Conservation (phyloP, 164 flowering plant species). For the Platanus orientalis region DNA sequence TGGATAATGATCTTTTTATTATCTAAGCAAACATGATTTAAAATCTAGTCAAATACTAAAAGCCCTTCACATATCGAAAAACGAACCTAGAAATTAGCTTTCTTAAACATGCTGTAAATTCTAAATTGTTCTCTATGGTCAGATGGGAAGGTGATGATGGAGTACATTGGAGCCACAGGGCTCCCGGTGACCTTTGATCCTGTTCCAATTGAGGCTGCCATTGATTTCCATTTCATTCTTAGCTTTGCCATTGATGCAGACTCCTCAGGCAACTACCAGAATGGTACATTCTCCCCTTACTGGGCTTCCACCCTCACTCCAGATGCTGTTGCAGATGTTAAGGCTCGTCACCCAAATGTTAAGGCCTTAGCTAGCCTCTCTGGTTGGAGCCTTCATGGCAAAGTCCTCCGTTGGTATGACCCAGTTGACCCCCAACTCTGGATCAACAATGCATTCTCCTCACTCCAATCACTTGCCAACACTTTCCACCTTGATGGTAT, state of each 20-base stretch:
- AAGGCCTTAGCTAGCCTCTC: conserved; percentile 65
- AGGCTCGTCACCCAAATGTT: conserved; percentile 41
- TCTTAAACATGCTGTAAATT: background rate
- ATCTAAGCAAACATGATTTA: too few species aligned
- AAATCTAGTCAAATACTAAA: too few species aligned
- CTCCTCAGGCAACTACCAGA: conserved; percentile 37
- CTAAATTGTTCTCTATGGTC: conserved; percentile 1
- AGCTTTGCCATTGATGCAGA: conserved; percentile 61
- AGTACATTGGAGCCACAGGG: conserved; percentile 65
- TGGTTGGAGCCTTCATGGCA: conserved; percentile 55
- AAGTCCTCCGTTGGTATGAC: conserved; percentile 43
- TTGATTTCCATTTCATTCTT: conserved; percentile 62
- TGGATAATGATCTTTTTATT: too few species aligned
- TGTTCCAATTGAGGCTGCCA: conserved; percentile 40
- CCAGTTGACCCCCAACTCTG: conserved; percentile 31
- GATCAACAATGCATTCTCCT: conserved; percentile 54
- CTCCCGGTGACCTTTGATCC: conserved; percentile 32
- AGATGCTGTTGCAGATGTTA: conserved; percentile 32
- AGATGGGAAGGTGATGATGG: conserved; percentile 72
- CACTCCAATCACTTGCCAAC: conserved; percentile 32
- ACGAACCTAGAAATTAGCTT: too few species aligned
- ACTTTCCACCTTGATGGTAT: conserved; percentile 60
- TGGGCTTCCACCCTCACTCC: conserved; percentile 52
- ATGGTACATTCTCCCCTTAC: conserved; percentile 58
- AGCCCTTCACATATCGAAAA: too few species aligned